A percentile compares a stretch with the other conserved stretches of the same genome.
Conservation (phyloP, 169 alveolate species). For the Cryptosporidium meleagridis region DNA sequence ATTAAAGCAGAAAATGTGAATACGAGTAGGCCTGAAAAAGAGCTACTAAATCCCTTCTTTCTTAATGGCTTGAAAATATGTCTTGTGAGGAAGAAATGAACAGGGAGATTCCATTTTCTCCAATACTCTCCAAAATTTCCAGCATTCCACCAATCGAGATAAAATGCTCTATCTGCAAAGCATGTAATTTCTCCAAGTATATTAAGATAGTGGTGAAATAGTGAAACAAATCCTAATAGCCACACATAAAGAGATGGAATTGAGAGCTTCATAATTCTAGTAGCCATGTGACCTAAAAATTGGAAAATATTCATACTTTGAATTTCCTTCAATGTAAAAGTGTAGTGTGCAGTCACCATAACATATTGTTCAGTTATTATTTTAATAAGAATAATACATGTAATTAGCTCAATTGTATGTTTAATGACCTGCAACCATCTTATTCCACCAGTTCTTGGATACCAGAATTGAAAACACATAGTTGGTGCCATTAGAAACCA, state of each 20-base stretch:
- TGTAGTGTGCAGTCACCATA: conserved; percentile 84
- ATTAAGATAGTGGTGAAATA: conserved; percentile 93
- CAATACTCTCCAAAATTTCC: conserved; percentile 91
- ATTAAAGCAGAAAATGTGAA: conserved; percentile 89
- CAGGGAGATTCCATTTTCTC: conserved; percentile 95
- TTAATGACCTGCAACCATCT: conserved; percentile 82
- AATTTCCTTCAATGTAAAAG: conserved; percentile 89
- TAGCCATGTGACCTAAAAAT: conserved; percentile 77
- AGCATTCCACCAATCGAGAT: conserved; percentile 96
- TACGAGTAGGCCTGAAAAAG: conserved; percentile 82
- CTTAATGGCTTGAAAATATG: conserved; percentile 93
- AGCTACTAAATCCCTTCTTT: conserved; percentile 84
- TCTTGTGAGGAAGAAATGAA: conserved; percentile 91
- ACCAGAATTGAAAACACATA: conserved; percentile 89
- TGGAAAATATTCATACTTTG: conserved; percentile 77
- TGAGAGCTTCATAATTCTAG: conserved; percentile 86
- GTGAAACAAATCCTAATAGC: conserved; percentile 90
- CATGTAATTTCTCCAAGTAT: conserved; percentile 92
- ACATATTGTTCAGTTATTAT: conserved; percentile 90
- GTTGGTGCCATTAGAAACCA: conserved; percentile 92
- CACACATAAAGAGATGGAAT: conserved; percentile 93
- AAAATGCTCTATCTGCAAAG: conserved; percentile 94
- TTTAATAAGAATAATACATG: conserved; percentile 81
- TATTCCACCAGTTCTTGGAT: conserved; percentile 85
- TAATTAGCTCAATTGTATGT: conserved; percentile 79